These are phyloP conservation scores for Conticribra weissflogii DNA, from an alignment of 108 stramenopile genomes.

Conservation along the genomic window DNA sequence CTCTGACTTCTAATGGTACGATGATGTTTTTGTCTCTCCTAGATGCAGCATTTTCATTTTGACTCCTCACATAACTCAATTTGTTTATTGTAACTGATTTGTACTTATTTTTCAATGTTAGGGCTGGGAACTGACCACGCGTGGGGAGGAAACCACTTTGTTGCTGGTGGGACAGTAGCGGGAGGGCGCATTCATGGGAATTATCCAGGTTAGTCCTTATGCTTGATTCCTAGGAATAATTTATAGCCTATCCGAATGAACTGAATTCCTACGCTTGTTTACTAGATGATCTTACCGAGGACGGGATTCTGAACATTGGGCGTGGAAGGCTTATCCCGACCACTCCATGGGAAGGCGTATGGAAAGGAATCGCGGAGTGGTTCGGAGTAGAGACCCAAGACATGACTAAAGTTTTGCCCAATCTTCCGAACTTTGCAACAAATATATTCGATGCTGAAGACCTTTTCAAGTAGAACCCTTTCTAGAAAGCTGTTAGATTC, in stretches of 20 bases:
- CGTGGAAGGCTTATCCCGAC: constrained; percentile 69
- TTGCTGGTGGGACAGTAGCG: constrained; percentile 52
- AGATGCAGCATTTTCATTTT: too few species aligned
- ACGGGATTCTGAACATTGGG: constrained; percentile 42
- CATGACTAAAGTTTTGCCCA: constrained; percentile 37
- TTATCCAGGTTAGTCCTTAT: too few species aligned
- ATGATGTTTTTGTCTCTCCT: too few species aligned
- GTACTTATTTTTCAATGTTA: too few species aligned
- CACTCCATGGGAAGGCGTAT: constrained; percentile 68
- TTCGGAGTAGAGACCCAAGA: too few species aligned
- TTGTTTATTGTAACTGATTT: constrained; percentile 14
- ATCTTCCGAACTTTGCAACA: constrained; percentile 15
- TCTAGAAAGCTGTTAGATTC: too few species aligned
- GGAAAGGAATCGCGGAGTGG: constrained; percentile 47
- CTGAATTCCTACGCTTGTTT: too few species aligned
- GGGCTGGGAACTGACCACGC: constrained; percentile 23
- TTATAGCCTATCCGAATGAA: too few species aligned
- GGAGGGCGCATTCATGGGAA: constrained; percentile 59
- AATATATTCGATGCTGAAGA: constrained; percentile 7
- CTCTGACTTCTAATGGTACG: too few species aligned
- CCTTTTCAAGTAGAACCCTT: constrained; percentile 6
- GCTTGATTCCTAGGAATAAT: too few species aligned
- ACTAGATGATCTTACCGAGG: constrained; percentile 42
- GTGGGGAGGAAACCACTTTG: constrained; percentile 39
- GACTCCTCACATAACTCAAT: too few species aligned